These are phyloP conservation scores for Platanthera guangdongensis DNA, from an alignment of 106 monocot genomes.

Conservation along the genomic window DNA sequence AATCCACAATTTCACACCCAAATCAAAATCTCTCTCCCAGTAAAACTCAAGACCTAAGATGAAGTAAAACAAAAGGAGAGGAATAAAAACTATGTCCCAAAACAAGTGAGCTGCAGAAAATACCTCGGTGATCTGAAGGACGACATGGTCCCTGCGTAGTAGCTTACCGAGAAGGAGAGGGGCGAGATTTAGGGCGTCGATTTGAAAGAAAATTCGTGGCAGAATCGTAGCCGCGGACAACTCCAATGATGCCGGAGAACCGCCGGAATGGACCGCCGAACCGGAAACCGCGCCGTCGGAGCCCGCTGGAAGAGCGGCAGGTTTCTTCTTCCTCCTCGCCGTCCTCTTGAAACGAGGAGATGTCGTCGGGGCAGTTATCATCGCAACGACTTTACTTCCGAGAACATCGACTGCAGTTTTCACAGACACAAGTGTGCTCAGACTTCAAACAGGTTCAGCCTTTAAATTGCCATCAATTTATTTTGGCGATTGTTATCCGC, in stretches of 20 bases:
- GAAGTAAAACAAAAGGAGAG: background rate
- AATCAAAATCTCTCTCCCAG: background rate
- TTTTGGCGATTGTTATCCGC: too few relatives aligned
- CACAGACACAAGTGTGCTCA: background rate
- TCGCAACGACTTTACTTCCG: background rate
- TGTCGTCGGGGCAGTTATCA: constrained; percentile 1
- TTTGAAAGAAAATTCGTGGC: constrained; percentile 39
- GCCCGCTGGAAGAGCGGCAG: background rate
- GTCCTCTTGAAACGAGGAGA: constrained; percentile 32
- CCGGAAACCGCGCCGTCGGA: background rate
- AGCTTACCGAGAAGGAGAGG: constrained; percentile 72
- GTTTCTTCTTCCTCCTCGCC: constrained; percentile 7
- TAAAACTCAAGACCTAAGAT: background rate
- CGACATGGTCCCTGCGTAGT: constrained; percentile 59
- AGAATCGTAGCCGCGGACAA: constrained; percentile 21
- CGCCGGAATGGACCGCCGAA: background rate
- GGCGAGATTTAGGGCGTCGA: constrained; percentile 63
- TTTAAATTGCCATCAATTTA: too few relatives aligned
- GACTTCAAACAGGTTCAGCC: too few relatives aligned
- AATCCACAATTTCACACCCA: background rate
- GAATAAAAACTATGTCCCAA: background rate
- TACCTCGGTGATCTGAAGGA: constrained; percentile 73
- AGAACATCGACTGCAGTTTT: background rate
- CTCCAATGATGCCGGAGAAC: background rate
- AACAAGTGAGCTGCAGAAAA: background rate